phyloP scores from a whole-genome alignment of 1,139 yeast genomes.

The Williopsis jadinii region DNA sequence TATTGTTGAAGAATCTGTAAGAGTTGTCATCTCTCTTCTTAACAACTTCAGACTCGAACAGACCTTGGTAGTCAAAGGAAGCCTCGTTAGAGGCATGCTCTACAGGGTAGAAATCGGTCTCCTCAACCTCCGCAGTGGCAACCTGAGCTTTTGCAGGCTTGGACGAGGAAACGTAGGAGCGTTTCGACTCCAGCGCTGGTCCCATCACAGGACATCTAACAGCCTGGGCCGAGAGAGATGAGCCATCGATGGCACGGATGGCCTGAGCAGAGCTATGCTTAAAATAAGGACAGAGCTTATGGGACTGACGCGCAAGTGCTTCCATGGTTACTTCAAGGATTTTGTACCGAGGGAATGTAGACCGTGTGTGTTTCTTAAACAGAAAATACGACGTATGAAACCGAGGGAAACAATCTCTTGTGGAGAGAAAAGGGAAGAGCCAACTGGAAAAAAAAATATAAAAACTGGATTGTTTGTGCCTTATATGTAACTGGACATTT shows the following conservation, averaged over 20 bases:
- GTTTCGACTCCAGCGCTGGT: constrained; percentile 47
- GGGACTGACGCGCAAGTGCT: constrained; percentile 67
- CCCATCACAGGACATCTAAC: constrained; percentile 85
- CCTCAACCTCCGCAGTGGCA: constrained; percentile 31
- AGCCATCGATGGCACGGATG: constrained; percentile 43
- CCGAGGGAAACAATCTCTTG: too few species aligned
- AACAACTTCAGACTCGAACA: constrained; percentile 54
- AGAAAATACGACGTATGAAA: too few species aligned
- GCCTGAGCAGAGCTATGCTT: constrained; percentile 54
- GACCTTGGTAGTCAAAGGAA: constrained; percentile 58
- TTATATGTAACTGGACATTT: too few species aligned
- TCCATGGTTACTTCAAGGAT: constrained; percentile 46
- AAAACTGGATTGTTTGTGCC: too few species aligned
- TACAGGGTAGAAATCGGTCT: constrained; percentile 23
- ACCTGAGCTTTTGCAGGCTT: constrained; percentile 41
- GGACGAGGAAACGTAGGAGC: constrained; percentile 46
- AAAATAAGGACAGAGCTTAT: constrained; percentile 81
- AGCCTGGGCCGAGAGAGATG: constrained; percentile 56
- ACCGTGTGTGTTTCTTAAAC: too few species aligned
- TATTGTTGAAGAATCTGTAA: constrained; percentile 92
- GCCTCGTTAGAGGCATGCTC: constrained; percentile 34
- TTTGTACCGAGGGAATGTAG: too few species aligned
- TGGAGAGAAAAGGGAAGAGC: too few species aligned
- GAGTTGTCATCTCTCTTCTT: constrained; percentile 84
- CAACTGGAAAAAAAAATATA: too few species aligned